Evolutionary conservation across 2,329 filamentous ascomycete species (phyloP), one percentile per base, ranked within the genome.

Genomic region (Ascochyta rabiei): DNA sequence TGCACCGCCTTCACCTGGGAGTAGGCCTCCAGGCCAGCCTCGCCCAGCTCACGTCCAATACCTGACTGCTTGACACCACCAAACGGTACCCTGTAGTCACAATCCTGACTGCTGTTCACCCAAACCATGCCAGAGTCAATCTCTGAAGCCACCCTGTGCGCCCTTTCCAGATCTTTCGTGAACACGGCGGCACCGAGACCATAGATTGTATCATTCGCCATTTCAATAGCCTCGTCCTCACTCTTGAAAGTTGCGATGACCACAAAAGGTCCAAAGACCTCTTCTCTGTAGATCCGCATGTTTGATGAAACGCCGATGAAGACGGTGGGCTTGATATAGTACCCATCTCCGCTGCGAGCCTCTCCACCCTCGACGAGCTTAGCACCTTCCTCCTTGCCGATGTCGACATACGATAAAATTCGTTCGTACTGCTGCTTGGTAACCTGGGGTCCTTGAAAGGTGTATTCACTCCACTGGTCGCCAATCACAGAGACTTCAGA

Each of bases 171-270:
- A 56, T 75, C 64, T 51, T 75, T 75, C 9, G 90, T 95, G 80
- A 93, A 95, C 76, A 93, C 90, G 55, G 90, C 89, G 6, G 87
- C 87, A 64, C 90, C 91, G 76, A 95, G 92, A 61, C 90, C 90
- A 75, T 92, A 95, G 37, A 92, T 89, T 76, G 93, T 93, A 57
- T 80, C 80, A 79, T 95, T 95, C 77, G 93, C 91, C 59, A 93
- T 81, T 19, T 87, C 84, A 63, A 93, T 86, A 18, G 89, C 90
- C 46, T 91, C 89, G 66, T 93, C 88, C 48, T 93, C 83, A 4
- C 88, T 89, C 35, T 87, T 84, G 40, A 89, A 88, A 67, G 89
- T 88, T 58, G 93, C 81, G 78, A 89, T 91, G 57, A 92, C 89
- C 23, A 95, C 82, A 12, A 93, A 90, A 1, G 90, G 90, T 1